These are phyloP conservation scores for Graphiopsis chlorocephala DNA, from an alignment of 2,329 filamentous ascomycete species.

Conservation along the genomic window DNA sequence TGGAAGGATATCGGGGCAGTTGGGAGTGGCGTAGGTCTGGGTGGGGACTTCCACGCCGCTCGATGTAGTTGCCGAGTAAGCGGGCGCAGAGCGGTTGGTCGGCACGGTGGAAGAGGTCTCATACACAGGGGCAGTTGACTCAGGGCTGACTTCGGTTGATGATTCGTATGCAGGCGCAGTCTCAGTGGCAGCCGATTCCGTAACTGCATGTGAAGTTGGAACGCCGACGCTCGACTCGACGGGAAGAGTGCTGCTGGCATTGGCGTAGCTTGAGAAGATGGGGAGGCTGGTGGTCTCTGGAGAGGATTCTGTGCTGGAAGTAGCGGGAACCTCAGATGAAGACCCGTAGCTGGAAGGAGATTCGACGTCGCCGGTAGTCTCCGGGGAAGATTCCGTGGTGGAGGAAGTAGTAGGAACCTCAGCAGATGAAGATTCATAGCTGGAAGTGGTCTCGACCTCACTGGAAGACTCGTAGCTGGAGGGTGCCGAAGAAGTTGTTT, in stretches of 20 bases:
- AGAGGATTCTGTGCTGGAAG: background rate
- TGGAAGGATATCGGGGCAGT: slow-evolving; percentile 71
- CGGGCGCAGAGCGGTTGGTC: slow-evolving; percentile 10
- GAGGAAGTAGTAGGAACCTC: slow-evolving; percentile 16
- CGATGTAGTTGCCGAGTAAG: background rate
- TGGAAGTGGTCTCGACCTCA: slow-evolving; percentile 11
- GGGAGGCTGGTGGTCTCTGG: slow-evolving; percentile 13
- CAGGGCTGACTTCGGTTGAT: slow-evolving; percentile 9
- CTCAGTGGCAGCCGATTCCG: background rate
- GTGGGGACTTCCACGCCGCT: background rate
- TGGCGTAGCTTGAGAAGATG: slow-evolving; percentile 9
- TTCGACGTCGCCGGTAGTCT: slow-evolving; percentile 9
- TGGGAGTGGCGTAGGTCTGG: slow-evolving; percentile 17
- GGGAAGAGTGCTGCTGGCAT: slow-evolving; percentile 10
- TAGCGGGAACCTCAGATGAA: slow-evolving; percentile 15
- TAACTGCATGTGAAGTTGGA: background rate
- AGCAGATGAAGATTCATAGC: slow-evolving; percentile 3
- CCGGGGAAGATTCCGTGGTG: slow-evolving; percentile 6
- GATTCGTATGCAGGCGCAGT: background rate
- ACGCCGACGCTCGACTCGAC: background rate
- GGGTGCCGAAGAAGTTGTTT: slow-evolving; percentile 14
- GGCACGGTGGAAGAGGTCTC: background rate
- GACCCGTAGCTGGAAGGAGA: slow-evolving; percentile 11
- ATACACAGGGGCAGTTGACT: background rate
- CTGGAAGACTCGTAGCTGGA: slow-evolving; percentile 15